Conservation (phyloP, 768 basidiomycete species). For the Lactifluus piperatus region DNA sequence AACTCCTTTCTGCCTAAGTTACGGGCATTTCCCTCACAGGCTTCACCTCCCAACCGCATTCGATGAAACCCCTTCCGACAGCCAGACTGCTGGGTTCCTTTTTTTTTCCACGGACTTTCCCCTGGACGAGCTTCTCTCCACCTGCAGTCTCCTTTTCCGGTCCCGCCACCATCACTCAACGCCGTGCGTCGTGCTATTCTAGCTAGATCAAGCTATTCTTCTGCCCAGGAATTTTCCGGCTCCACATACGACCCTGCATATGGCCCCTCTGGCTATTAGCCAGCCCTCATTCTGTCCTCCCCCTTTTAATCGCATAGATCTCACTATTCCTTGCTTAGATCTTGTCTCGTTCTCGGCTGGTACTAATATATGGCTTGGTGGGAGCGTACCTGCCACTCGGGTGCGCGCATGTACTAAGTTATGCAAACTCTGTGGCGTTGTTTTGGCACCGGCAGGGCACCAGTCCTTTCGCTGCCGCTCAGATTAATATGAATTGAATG, state of each 20-base stretch:
- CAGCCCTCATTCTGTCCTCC: background rate
- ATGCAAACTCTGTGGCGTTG: slow-evolving; percentile 7
- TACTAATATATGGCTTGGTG: too few species aligned
- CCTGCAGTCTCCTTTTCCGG: slow-evolving; percentile 4
- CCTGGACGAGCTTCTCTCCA: background rate
- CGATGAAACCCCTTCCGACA: background rate
- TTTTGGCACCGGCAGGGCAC: background rate
- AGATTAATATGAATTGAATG: background rate
- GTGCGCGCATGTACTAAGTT: background rate
- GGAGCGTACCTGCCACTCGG: too few species aligned
- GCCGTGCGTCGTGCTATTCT: background rate
- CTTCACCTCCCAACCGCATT: background rate
- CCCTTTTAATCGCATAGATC: too few species aligned
- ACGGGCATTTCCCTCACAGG: background rate
- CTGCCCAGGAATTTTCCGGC: background rate
- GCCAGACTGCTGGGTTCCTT: background rate
- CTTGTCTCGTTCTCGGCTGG: background rate
- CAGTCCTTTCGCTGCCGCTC: background rate
- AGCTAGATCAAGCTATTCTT: slow-evolving; percentile 6
- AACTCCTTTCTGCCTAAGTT: slow-evolving; percentile 21
- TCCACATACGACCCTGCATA: background rate
- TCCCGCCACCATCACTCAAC: slow-evolving; percentile 13
- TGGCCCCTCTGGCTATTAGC: background rate
- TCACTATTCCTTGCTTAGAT: background rate
- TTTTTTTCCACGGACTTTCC: background rate